Evolutionary conservation across 1,284 basidiomycete species (phyloP).

Genomic region (Sphaerobolus stellatus): DNA sequence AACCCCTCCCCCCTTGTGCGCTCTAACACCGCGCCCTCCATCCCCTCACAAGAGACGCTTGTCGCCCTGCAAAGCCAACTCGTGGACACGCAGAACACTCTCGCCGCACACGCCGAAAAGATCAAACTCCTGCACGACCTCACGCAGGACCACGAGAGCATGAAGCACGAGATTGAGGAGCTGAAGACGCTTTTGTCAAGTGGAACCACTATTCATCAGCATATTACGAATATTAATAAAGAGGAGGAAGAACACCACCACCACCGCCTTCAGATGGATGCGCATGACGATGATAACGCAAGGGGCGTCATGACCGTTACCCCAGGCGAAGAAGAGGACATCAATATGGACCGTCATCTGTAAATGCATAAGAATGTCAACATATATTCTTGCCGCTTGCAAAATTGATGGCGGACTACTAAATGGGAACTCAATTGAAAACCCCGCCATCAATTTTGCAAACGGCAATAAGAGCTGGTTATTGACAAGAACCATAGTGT

Average conservation of each 20-base stretch:
- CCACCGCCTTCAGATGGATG: constrained; percentile 36
- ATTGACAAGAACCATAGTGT: constrained; percentile 37
- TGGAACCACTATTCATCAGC: too few relatives aligned
- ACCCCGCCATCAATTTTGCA: too few relatives aligned
- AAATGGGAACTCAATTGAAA: too few relatives aligned
- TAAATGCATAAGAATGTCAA: too few relatives aligned
- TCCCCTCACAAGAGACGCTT: constrained; percentile 33
- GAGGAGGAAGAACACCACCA: too few relatives aligned
- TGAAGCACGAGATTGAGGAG: constrained; percentile 68
- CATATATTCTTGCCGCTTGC: too few relatives aligned
- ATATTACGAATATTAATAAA: too few relatives aligned
- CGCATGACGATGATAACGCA: constrained; percentile 59
- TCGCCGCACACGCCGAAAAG: constrained; percentile 82
- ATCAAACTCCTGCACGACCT: constrained; percentile 72
- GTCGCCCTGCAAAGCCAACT: constrained; percentile 78
- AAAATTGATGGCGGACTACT: too few relatives aligned
- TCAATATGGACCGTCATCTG: constrained; percentile 45
- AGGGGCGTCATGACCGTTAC: constrained; percentile 63
- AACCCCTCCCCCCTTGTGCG: constrained; percentile 11
- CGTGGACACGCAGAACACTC: constrained; percentile 79
- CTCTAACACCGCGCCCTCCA: constrained; percentile 31
- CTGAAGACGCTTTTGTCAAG: too few relatives aligned
- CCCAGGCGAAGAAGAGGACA: constrained; percentile 47
- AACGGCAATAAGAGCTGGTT: too few relatives aligned
- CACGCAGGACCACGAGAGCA: constrained; percentile 78